phyloP scores from a whole-genome alignment of 2,329 filamentous ascomycete genomes.

The Diaporthe aspalathi region DNA sequence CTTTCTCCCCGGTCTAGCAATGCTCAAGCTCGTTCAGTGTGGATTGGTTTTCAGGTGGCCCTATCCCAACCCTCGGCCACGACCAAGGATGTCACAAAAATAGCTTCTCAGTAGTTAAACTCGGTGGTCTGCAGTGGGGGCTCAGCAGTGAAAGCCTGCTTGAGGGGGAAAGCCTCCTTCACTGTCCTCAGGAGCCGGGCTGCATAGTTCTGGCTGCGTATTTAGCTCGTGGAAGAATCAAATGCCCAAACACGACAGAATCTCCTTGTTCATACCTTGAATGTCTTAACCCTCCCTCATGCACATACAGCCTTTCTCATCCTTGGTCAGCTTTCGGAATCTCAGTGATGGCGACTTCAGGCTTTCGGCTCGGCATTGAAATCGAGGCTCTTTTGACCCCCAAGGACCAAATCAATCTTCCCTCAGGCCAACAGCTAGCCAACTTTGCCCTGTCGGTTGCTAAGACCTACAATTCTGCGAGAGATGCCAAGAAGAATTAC shows the following conservation, averaged over 20 bases:
- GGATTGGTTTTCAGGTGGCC: not conserved
- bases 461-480: constrained; percentile 1
- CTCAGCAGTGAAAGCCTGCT: not conserved
- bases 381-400: not conserved
- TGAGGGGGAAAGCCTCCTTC: not conserved
- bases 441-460: not conserved
- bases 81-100: not conserved
- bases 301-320: not conserved
- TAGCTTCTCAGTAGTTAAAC: not conserved
- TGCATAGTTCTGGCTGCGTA: not conserved
- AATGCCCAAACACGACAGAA: not conserved
- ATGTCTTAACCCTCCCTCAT: not conserved
- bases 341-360: not conserved
- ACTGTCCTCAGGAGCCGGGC: not conserved
- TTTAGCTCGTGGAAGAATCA: not conserved
- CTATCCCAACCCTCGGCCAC: not conserved
- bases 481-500: not conserved
- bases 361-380: constrained; percentile 1
- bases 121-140: not conserved
- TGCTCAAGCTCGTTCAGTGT: not conserved
- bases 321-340: not conserved
- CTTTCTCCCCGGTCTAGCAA: not conserved
- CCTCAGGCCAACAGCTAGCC: not conserved
- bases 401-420: not conserved
- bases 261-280: not conserved